Conservation (phyloP, 2,329 filamentous ascomycete species). For the Ophiostoma ips region DNA sequence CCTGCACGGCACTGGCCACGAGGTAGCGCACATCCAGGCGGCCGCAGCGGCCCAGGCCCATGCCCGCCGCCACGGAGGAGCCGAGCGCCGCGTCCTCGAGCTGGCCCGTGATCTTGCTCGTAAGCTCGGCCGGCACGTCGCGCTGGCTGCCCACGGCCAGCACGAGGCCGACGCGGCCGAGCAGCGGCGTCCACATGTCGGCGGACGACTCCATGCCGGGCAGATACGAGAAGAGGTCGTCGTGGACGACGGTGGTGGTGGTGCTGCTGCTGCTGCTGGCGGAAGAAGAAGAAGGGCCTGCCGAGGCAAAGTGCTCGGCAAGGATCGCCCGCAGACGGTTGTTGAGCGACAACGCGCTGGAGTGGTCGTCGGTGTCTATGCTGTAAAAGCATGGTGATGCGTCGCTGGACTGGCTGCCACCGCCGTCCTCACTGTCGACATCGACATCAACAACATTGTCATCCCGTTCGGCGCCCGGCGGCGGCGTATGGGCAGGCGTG, state of each 20-base stretch:
- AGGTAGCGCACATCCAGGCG: conserved; percentile 49
- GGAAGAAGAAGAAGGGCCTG: too few relatives aligned
- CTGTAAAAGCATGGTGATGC: conserved; percentile 24
- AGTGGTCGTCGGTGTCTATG: conserved; percentile 26
- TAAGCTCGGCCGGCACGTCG: conserved; percentile 36
- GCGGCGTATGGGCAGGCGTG: conserved; percentile 18
- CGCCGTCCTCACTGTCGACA: conserved; percentile 9
- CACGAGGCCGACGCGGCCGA: conserved; percentile 40
- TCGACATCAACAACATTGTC: too few relatives aligned
- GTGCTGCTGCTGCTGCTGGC: too few relatives aligned
- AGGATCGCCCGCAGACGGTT: conserved; percentile 42
- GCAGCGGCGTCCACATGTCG: conserved; percentile 37
- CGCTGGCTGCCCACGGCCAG: conserved; percentile 44
- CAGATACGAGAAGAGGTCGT: conserved; percentile 32
- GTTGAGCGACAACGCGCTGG: conserved; percentile 40
- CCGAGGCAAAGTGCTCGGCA: conserved; percentile 28
- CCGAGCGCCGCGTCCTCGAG: conserved; percentile 42
- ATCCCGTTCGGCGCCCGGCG: conserved; percentile 17
- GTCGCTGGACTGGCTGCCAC: conserved; percentile 2
- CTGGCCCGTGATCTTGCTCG: conserved; percentile 32
- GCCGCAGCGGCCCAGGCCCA: conserved; percentile 37
- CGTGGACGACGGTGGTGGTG: conserved; percentile 21
- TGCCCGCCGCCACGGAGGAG: conserved; percentile 26
- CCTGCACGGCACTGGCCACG: conserved; percentile 46
- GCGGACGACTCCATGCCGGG: conserved; percentile 32